Base-by-base conservation (phyloP, 441 rosid species). In the Aleurites moluccanus region DNA sequence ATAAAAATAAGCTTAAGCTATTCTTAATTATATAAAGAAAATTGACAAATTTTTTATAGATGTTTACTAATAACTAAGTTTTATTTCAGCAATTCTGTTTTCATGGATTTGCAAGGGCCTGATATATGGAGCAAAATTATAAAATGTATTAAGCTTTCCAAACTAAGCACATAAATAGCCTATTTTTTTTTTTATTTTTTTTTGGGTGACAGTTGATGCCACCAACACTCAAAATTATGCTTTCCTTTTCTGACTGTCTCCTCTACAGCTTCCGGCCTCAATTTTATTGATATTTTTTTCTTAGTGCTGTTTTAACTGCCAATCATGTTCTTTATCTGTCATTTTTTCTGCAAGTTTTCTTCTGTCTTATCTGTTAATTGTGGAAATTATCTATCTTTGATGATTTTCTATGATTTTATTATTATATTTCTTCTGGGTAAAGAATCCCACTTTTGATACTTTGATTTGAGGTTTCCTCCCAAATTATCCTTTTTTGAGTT, bases 171-270 rank as follows among this genome's bases (percentile, higher is more conserved):
- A 57, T 23, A 10, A 56, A 18, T 35, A n/a, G n/a, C 56, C 56
- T 7, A 52, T 2, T 3, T 21, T 56, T 3, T 9, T 6, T 11
- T 55, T 5, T 0, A 6, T 21, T 52, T 18, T 52, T 18, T 50
- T 3, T 7, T 25, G 18, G 4, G 56, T 13, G 23, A 16, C 45
- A 7, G 20, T 11, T 23, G 67, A 77, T 78, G 21, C 77, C 33
- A 38, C 13, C n/a, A 0, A 14, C 21, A 6, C 21, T 30, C 18
- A 27, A 27, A 59, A 66, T 65, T 73, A 65, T 76, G 33, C 72
- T 76, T n/a, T 50, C 65, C 10, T 70, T 79, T 74, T 72, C 67
- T 23, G 55, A 60, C 42, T 10, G 55, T 65, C 68, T 60, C 64
- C 40, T 69, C 70, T 56, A 9, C 15, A 28, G 23, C 1, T 56